phyloP scores from a whole-genome alignment of 2,329 filamentous ascomycete species.

The Cordyceps tenuipes region DNA sequence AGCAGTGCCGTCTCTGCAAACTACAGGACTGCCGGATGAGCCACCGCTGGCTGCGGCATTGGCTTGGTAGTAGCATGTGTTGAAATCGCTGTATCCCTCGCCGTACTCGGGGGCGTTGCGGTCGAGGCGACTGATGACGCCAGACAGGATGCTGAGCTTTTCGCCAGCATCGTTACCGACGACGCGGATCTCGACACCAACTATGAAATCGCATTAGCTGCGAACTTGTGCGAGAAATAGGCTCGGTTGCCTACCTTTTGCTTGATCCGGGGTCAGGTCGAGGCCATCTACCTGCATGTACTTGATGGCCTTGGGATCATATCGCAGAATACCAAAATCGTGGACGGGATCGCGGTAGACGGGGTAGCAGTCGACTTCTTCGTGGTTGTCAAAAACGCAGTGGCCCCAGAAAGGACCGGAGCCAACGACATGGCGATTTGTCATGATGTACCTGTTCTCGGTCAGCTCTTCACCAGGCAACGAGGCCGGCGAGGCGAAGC shows the following conservation, averaged over 20 bases:
- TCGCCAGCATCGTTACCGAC: slow-evolving; percentile 98
- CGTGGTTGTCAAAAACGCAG: slow-evolving; percentile 97
- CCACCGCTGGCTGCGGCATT: slow-evolving; percentile 94
- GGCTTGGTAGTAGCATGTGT: slow-evolving; percentile 91
- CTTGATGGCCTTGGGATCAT: slow-evolving; percentile 91
- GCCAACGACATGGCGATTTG: slow-evolving; percentile 88
- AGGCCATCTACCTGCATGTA: slow-evolving; percentile 88
- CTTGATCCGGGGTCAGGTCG: slow-evolving; percentile 73
- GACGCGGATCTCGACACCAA: slow-evolving; percentile 90
- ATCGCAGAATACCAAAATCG: slow-evolving; percentile 94
- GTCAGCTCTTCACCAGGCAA: not conserved
- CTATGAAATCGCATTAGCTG: slow-evolving; percentile 27
- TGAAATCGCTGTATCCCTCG: slow-evolving; percentile 98
- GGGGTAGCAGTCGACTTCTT: slow-evolving; percentile 89
- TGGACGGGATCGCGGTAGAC: slow-evolving; percentile 98
- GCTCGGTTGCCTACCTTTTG: slow-evolving; percentile 44
- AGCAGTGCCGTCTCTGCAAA: slow-evolving; percentile 87
- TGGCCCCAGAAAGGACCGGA: slow-evolving; percentile 97
- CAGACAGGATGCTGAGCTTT: slow-evolving; percentile 94
- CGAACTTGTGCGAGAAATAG: not conserved
- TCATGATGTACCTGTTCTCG: slow-evolving; percentile 60
- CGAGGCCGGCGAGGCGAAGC: not conserved
- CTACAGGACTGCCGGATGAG: slow-evolving; percentile 95
- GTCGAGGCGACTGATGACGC: slow-evolving; percentile 92
- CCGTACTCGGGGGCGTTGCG: slow-evolving; percentile 96